Conservation (phyloP, 2,329 filamentous ascomycete genomes). For the Fusarium sp. region DNA sequence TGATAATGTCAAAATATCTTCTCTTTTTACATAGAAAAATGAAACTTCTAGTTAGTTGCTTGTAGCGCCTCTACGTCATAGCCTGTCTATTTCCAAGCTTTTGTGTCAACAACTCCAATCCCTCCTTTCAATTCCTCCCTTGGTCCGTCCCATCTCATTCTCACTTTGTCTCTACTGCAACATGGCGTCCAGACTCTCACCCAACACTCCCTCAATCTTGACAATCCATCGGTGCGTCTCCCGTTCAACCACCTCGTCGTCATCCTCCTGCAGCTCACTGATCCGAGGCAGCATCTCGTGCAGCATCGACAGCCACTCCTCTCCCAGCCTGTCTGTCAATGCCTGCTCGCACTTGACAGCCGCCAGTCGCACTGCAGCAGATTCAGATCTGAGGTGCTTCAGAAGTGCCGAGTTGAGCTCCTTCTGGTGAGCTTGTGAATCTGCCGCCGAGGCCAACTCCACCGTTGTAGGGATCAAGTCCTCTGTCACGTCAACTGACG, state of each 20-base stretch:
- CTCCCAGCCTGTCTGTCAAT: constrained; percentile 83
- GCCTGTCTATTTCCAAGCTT: constrained; percentile 21
- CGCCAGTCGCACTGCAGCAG: constrained; percentile 78
- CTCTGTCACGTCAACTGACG: constrained; percentile 55
- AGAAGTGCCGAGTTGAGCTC: constrained; percentile 84
- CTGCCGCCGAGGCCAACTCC: constrained; percentile 82
- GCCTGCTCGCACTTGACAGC: constrained; percentile 85
- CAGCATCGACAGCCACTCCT: constrained; percentile 92
- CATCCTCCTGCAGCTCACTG: constrained; percentile 94
- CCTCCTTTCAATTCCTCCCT: constrained; percentile 7
- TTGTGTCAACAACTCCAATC: constrained; percentile 18
- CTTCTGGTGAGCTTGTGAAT: constrained; percentile 91
- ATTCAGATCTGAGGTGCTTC: constrained; percentile 80
- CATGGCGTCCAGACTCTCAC: constrained; percentile 93
- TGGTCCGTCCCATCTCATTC: constrained; percentile 19
- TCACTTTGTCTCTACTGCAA: constrained; percentile 71
- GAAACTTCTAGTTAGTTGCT: background rate
- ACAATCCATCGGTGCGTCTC: constrained; percentile 92
- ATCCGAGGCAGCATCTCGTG: constrained; percentile 98
- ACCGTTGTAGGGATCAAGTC: constrained; percentile 80
- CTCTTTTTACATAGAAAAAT: constrained; percentile 19
- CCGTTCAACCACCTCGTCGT: constrained; percentile 91
- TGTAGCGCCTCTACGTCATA: constrained; percentile 24
- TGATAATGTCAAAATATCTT: constrained; percentile 11
- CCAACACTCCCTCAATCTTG: constrained; percentile 88